Evolutionary conservation across 495 filamentous ascomycete genomes (phyloP).

Genomic region (Clavariopsis aquatica): DNA sequence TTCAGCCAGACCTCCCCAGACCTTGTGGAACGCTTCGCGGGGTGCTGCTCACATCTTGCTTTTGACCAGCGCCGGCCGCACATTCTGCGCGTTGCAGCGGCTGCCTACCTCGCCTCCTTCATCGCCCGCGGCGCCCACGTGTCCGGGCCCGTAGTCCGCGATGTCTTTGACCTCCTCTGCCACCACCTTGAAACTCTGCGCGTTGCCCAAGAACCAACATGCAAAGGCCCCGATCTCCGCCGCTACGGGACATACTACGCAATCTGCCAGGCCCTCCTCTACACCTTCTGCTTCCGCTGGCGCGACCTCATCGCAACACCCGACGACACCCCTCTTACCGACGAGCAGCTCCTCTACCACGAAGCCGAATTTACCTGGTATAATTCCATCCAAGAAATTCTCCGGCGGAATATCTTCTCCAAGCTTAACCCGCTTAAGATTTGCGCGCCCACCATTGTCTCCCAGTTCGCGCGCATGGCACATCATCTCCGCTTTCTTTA

Average conservation of each 20-base stretch:
- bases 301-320: constrained; percentile 71
- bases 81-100: constrained; percentile 75
- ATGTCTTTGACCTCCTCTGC: constrained; percentile 74
- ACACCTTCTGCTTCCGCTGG: constrained; percentile 99
- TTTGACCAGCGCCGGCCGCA: constrained; percentile 63
- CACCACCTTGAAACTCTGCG: constrained; percentile 70
- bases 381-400: constrained; percentile 65
- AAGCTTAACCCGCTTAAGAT: constrained; percentile 94
- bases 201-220: constrained; percentile 61
- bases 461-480: constrained; percentile 84
- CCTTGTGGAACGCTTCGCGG: constrained; percentile 77
- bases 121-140: constrained; percentile 84
- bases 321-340: constrained; percentile 52
- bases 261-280: constrained; percentile 80
- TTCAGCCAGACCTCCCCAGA: constrained; percentile 75
- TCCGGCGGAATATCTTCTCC: constrained; percentile 75
- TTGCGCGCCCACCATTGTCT: constrained; percentile 88
- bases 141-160: constrained; percentile 68
- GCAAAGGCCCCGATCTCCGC: constrained; percentile 79
- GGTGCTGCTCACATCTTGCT: constrained; percentile 71
- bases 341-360: constrained; percentile 54
- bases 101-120: constrained; percentile 92
- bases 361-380: constrained; percentile 72
- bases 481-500: constrained; percentile 83
- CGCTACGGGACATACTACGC: constrained; percentile 85